phyloP scores from a whole-genome alignment of 2,329 filamentous ascomycete genomes.

The Fonsecaea monophora region DNA sequence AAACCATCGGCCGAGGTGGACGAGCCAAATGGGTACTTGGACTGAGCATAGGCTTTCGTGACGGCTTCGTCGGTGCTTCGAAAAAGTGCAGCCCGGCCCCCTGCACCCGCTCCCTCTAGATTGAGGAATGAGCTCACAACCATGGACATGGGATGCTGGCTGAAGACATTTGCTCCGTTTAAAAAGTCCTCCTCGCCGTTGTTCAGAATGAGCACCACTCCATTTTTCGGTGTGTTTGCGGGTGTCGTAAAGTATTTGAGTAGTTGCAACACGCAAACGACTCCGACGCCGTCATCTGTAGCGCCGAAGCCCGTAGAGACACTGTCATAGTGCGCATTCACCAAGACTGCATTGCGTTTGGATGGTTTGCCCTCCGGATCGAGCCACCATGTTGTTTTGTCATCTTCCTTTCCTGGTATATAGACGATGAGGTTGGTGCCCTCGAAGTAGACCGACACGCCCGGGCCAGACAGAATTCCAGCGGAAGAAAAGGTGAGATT shows the following conservation, averaged over 20 bases:
- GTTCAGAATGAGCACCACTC: conserved; percentile 85
- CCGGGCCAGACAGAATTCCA: conserved; percentile 47
- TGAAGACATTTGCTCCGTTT: conserved; percentile 84
- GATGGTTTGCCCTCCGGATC: conserved; percentile 56
- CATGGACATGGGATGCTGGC: conserved; percentile 78
- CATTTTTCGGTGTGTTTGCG: conserved; percentile 75
- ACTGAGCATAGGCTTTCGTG: conserved; percentile 75
- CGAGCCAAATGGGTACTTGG: conserved; percentile 79
- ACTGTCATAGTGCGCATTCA: conserved; percentile 95
- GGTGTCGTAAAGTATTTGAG: conserved; percentile 81
- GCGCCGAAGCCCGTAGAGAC: conserved; percentile 92
- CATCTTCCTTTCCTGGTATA: conserved; percentile 80
- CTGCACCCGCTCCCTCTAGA: conserved; percentile 91
- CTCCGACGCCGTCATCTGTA: conserved; percentile 91
- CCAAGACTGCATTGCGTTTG: conserved; percentile 77
- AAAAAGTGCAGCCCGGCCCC: conserved; percentile 86
- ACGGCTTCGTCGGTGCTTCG: conserved; percentile 86
- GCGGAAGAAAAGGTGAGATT: conserved; percentile 74
- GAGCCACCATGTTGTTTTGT: conserved; percentile 76
- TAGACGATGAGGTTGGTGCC: conserved; percentile 92
- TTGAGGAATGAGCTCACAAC: conserved; percentile 91
- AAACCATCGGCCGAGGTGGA: conserved; percentile 86
- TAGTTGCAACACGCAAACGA: conserved; percentile 83
- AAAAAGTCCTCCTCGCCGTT: conserved; percentile 95
- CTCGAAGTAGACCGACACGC: conserved; percentile 78